These are phyloP conservation scores for Tardiomyces digboiensis DNA, from an alignment of 1,139 yeast genomes.

Conservation along the genomic window DNA sequence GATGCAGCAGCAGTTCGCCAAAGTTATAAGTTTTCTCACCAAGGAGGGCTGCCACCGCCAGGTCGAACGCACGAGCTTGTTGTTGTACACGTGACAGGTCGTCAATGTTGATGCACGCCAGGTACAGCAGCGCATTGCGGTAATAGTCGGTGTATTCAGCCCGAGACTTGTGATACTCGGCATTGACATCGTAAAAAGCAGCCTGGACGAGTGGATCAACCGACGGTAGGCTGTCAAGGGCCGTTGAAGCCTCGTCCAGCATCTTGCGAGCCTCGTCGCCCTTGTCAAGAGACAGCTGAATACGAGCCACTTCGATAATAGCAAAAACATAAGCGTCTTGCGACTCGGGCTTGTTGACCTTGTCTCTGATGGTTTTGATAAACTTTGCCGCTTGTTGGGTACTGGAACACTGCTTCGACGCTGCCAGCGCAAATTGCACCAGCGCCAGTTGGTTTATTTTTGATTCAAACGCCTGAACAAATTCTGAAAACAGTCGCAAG, in stretches of 20 bases:
- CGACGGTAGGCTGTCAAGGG: conserved; percentile 51
- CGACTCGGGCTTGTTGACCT: conserved; percentile 35
- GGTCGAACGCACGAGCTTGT: conserved; percentile 62
- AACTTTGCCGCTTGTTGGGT: conserved; percentile 47
- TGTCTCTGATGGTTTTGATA: conserved; percentile 40
- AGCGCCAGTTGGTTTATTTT: conserved; percentile 73
- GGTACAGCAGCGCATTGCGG: conserved; percentile 50
- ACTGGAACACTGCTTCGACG: conserved; percentile 38
- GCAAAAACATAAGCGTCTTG: conserved; percentile 52
- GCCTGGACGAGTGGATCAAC: conserved; percentile 68
- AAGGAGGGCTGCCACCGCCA: conserved; percentile 77
- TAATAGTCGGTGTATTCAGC: conserved; percentile 78
- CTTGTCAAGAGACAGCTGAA: conserved; percentile 49
- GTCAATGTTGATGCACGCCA: conserved; percentile 49
- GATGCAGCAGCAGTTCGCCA: conserved; percentile 91
- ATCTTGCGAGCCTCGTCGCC: conserved; percentile 57
- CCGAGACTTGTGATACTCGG: conserved; percentile 65
- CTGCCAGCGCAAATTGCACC: conserved; percentile 61
- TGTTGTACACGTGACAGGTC: conserved; percentile 45
- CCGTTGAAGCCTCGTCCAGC: conserved; percentile 50
- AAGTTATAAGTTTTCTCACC: conserved; percentile 93
- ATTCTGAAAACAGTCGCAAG: conserved; percentile 59
- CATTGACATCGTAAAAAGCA: conserved; percentile 72
- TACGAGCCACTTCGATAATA: conserved; percentile 70
- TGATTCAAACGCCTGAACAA: conserved; percentile 55